A percentile compares a stretch with the other conserved stretches of the same genome.
These are phyloP conservation scores for Diaporthe ilicicola DNA, from an alignment of 2,329 filamentous ascomycete genomes.

Conservation along the genomic window DNA sequence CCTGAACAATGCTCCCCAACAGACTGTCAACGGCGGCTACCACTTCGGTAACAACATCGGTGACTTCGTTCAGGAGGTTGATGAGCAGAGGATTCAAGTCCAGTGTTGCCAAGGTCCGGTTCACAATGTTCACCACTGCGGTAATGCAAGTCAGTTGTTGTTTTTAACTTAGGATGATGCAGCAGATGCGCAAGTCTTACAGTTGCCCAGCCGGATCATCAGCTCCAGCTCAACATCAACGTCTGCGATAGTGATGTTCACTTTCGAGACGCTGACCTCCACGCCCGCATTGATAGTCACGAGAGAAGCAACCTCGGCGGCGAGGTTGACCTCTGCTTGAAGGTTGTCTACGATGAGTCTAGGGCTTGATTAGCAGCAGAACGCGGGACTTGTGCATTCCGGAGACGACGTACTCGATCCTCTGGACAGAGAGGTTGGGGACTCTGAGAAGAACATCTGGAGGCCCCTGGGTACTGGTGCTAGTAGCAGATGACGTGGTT, in stretches of 20 bases:
- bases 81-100: slow-evolving; percentile 70
- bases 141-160: neutral
- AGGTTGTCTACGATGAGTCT: slow-evolving; percentile 65
- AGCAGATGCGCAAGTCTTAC: neutral
- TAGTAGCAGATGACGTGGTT: slow-evolving; percentile 34
- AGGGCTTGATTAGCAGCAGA: neutral
- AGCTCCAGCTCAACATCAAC: slow-evolving; percentile 67
- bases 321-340: slow-evolving; percentile 66
- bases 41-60: slow-evolving; percentile 59
- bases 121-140: slow-evolving; percentile 65
- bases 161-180: neutral
- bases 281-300: slow-evolving; percentile 64
- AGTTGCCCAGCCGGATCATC: slow-evolving; percentile 65
- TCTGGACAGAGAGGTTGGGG: slow-evolving; percentile 64
- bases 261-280: slow-evolving; percentile 55
- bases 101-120: slow-evolving; percentile 65
- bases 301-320: slow-evolving; percentile 66
- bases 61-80: slow-evolving; percentile 62
- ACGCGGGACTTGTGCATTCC: neutral
- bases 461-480: slow-evolving; percentile 44
- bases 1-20: slow-evolving; percentile 65
- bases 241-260: slow-evolving; percentile 70
- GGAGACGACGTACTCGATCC: slow-evolving; percentile 54
- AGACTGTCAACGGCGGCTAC: slow-evolving; percentile 67
- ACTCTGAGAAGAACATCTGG: slow-evolving; percentile 68